Evolutionary conservation across 306 rosid genomes (phyloP), one percentile per base, ranked within the genome.

Genomic region (Corylus avellana): DNA sequence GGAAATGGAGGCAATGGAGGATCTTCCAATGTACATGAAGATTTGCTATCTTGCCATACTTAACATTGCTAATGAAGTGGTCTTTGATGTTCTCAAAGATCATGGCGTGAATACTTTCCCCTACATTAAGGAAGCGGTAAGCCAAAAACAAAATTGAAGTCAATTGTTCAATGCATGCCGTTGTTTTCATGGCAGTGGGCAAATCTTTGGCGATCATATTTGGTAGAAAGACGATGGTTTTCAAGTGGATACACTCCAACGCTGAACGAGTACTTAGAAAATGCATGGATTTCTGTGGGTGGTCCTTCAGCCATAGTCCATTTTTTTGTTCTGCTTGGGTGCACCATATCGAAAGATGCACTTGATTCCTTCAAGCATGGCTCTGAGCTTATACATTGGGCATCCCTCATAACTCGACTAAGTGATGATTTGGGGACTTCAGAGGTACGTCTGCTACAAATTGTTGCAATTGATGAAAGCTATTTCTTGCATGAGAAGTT

Each of bases 361-460:
- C 72, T 81, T 4, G 57, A 78, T 17, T 80, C 50, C 22, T 17
- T 77, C 12, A 13, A 58, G 18, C 46, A 74, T 7, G 48, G 25
- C 58, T 78, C 85, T 62, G 14, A 78, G 47, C 62, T 81, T 0
- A 54, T 74, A 69, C 56, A 61, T 62, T 81, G 80, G 80, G 72
- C 85, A 46, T 78, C 85, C 16, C 59, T 85, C 29, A 9, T 78
- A 3, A 74, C 83, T 14, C 56, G 85, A 18, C 75, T 85, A 27
- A 39, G 72, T 14, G 85, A 85, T 18, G 88, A 85, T 78, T 72
- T 85, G 54, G 83, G 85, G 22, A 81, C 85, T 78, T 81, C 75
- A 2, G 72, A 80, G 85, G 87, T 84, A 77, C 29, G 2, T 20
- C 14, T 39, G 0, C 3, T 44, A 44, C 22, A 42, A 42, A 9